Percentiles rank a stretch among this genome's conserved stretches.
phyloP scores from a whole-genome alignment of 2,329 filamentous ascomycete species.

The Ustulina deusta region DNA sequence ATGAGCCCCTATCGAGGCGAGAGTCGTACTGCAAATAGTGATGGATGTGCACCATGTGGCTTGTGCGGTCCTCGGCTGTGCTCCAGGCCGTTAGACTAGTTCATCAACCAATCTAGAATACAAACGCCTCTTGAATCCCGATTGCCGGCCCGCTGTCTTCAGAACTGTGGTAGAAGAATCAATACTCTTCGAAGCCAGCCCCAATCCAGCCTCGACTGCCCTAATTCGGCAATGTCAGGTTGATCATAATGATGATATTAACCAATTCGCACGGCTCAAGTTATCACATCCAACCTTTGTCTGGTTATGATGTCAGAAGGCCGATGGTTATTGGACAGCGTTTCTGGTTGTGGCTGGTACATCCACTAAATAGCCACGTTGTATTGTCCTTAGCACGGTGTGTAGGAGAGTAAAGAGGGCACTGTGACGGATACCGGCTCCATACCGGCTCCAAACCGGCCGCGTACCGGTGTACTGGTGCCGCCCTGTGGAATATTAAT shows the following conservation, averaged over 20 bases:
- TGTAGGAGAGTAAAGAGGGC: not conserved
- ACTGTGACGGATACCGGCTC: not conserved
- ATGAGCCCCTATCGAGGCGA: not conserved
- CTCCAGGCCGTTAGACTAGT: not conserved
- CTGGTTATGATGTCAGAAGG: constrained; percentile 3
- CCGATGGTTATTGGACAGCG: not conserved
- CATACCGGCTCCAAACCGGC: too few relatives aligned
- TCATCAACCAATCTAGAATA: not conserved
- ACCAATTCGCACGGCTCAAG: not conserved
- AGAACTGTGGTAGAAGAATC: not conserved
- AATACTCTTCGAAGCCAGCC: constrained; percentile 5
- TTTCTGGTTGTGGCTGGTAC: not conserved
- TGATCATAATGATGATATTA: constrained; percentile 24
- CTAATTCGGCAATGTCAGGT: constrained; percentile 6
- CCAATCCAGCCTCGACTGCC: not conserved
- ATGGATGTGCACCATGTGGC: not conserved
- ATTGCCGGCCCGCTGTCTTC: not conserved
- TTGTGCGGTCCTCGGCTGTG: constrained; percentile 3
- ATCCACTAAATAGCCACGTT: not conserved
- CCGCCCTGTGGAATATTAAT: too few relatives aligned
- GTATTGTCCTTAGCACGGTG: not conserved
- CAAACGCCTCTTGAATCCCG: not conserved
- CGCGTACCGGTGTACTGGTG: too few relatives aligned
- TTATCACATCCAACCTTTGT: not conserved
- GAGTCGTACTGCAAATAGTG: not conserved